Conservation (phyloP, 164 flowering plant species). For the Tetrastigma voinierianum region DNA sequence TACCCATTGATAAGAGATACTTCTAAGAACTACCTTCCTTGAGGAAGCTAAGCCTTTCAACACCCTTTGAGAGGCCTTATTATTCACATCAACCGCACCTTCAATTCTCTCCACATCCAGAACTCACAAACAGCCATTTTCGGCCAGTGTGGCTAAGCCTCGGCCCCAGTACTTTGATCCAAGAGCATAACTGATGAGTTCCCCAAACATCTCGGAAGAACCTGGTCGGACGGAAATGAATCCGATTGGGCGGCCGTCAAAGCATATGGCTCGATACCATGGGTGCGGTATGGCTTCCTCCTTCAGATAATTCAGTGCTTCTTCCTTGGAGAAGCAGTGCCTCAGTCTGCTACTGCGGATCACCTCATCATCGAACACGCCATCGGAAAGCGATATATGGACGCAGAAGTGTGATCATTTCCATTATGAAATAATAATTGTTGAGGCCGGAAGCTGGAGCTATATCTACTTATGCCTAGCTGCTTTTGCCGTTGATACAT, state of each 20-base stretch:
- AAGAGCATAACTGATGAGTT: conserved; percentile 15
- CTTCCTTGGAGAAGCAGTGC: conserved; percentile 26
- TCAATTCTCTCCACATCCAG: conserved; percentile 11
- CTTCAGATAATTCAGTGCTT: conserved; percentile 19
- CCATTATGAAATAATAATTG: too few species aligned
- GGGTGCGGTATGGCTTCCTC: conserved; percentile 25
- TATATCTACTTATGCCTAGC: too few species aligned
- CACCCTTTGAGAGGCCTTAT: conserved; percentile 22
- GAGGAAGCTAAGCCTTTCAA: conserved; percentile 18
- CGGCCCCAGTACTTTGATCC: conserved; percentile 16
- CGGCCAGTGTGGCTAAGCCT: conserved; percentile 8
- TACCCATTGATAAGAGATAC: conserved; percentile 2
- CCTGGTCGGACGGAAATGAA: conserved; percentile 4
- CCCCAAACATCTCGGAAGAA: conserved; percentile 13
- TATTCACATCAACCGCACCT: conserved; percentile 11
- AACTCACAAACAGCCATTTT: conserved; percentile 10
- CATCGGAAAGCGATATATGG: conserved; percentile 18
- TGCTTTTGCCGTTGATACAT: too few species aligned
- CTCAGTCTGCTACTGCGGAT: conserved; percentile 1
- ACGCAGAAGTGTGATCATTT: conserved; percentile 21
- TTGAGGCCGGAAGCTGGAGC: too few species aligned
- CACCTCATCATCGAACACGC: conserved; percentile 20
- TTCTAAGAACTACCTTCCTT: conserved; percentile 17
- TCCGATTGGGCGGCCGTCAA: conserved; percentile 25
- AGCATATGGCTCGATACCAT: conserved; percentile 20